These are phyloP conservation scores for Larix kaempferi DNA, from an alignment of 75 land plant species.

Conservation along the genomic window DNA sequence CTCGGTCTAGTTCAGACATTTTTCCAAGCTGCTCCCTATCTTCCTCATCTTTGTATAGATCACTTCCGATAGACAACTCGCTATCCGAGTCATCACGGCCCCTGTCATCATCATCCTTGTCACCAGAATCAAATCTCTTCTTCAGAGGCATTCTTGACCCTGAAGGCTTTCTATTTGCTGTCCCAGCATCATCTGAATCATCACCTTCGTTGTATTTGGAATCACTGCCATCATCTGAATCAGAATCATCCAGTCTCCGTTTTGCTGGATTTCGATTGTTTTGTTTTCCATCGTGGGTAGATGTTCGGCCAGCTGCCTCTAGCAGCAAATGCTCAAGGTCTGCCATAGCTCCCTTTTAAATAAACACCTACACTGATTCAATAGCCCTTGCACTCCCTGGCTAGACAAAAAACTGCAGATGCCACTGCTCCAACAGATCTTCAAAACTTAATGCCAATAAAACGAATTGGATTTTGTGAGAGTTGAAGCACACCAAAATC, in stretches of 20 bases:
- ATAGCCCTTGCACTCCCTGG: no score
- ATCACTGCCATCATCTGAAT: slow-evolving; percentile 69
- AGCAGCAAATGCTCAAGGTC: slow-evolving; percentile 82
- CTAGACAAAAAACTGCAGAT: no score
- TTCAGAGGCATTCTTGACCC: slow-evolving; percentile 75
- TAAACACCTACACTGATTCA: no score
- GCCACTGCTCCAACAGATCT: no score
- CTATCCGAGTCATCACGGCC: slow-evolving; percentile 71
- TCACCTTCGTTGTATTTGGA: slow-evolving; percentile 44
- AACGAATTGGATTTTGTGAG: no score
- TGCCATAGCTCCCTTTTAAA: slow-evolving; percentile 35
- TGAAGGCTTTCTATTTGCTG: slow-evolving; percentile 29
- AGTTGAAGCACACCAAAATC: no score
- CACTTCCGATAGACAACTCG: slow-evolving; percentile 64
- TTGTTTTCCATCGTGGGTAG: slow-evolving; percentile 39
- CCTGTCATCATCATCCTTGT: slow-evolving; percentile 44
- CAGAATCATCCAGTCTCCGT: slow-evolving; percentile 39
- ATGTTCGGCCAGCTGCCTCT: slow-evolving; percentile 85
- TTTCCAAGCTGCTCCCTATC: slow-evolving; percentile 58
- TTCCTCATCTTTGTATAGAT: slow-evolving; percentile 89
- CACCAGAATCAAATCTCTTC: slow-evolving; percentile 69
- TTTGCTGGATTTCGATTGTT: slow-evolving; percentile 30
- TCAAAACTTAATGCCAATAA: no score
- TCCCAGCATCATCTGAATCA: slow-evolving; percentile 66
- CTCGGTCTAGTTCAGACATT: slow-evolving; percentile 75